Percentiles rank a stretch among this genome's conserved stretches.
These are phyloP conservation scores for Chamaecrista fasciculata DNA, from an alignment of 306 rosid genomes.

Conservation along the genomic window DNA sequence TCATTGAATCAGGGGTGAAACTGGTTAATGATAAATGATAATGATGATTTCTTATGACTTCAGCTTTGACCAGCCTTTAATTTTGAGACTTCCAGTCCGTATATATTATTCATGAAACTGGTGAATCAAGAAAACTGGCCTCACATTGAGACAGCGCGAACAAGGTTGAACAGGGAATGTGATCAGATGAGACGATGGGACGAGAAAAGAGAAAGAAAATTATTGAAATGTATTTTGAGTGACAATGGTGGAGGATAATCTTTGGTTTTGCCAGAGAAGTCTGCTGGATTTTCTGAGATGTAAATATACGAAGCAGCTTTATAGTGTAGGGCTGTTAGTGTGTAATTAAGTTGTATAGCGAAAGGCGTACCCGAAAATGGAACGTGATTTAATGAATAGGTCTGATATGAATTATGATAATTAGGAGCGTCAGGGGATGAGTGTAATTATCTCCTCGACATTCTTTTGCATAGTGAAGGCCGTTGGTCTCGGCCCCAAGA, in stretches of 20 bases:
- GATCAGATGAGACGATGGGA: slow-evolving; percentile 20
- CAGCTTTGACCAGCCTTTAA: slow-evolving; percentile 44
- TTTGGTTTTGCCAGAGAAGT: slow-evolving; percentile 37
- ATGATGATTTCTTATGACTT: slow-evolving; percentile 48
- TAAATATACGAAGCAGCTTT: slow-evolving; percentile 56
- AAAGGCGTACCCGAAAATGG: slow-evolving; percentile 40
- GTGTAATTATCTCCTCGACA: slow-evolving; percentile 27
- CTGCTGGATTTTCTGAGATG: slow-evolving; percentile 40
- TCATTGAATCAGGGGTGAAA: slow-evolving; percentile 72
- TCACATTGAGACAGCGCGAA: slow-evolving; percentile 34
- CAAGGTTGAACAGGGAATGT: slow-evolving; percentile 33
- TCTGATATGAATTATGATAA: slow-evolving; percentile 22
- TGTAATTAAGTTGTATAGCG: slow-evolving; percentile 68
- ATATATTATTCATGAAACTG: slow-evolving; percentile 32
- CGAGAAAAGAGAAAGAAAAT: slow-evolving; percentile 23
- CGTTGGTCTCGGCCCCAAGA: neutral
- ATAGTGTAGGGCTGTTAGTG: slow-evolving; percentile 38
- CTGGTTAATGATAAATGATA: slow-evolving; percentile 21
- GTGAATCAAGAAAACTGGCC: slow-evolving; percentile 50
- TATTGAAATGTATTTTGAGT: slow-evolving; percentile 39
- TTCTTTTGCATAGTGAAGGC: neutral
- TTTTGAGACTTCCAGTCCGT: slow-evolving; percentile 40
- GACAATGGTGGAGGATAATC: slow-evolving; percentile 33
- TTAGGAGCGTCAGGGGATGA: slow-evolving; percentile 38
- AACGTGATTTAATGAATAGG: slow-evolving; percentile 38